Evolutionary conservation across 495 filamentous ascomycete species (phyloP).

Genomic region (Talaromyces wortmannii): DNA sequence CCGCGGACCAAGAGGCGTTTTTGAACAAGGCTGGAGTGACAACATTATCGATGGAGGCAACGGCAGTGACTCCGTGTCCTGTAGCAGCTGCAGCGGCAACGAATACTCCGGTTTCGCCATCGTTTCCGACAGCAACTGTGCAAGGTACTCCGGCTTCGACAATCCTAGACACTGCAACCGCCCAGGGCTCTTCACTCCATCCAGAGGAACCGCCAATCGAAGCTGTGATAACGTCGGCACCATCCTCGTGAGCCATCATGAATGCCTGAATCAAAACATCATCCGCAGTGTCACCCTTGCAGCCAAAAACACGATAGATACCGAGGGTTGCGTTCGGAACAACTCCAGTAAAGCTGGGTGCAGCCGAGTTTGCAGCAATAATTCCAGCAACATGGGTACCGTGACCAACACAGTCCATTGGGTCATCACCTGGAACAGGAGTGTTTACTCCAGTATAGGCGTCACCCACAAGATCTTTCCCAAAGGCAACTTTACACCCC

Average conservation of each 20-base stretch:
- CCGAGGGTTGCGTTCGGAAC: conserved; percentile 48
- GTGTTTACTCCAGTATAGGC: conserved; percentile 31
- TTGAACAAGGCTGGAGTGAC: conserved; percentile 14
- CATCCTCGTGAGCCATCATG: conserved; percentile 48
- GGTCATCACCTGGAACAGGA: conserved; percentile 17
- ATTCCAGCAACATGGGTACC: conserved; percentile 30
- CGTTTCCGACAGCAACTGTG: conserved; percentile 49
- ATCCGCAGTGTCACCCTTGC: conserved; percentile 34
- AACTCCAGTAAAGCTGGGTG: conserved; percentile 45
- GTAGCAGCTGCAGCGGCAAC: conserved; percentile 47
- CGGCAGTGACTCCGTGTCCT: conserved; percentile 32
- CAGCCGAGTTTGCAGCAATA: conserved; percentile 43
- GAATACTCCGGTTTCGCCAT: conserved; percentile 43
- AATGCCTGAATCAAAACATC: conserved; percentile 51
- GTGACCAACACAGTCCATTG: conserved; percentile 32
- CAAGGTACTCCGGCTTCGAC: conserved; percentile 49
- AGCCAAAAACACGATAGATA: conserved; percentile 50
- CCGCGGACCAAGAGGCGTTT: conserved; percentile 7
- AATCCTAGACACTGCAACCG: conserved; percentile 43
- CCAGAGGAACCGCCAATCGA: conserved; percentile 50
- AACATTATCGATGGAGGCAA: conserved; percentile 42
- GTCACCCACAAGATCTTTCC: conserved; percentile 20
- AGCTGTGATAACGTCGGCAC: conserved; percentile 53
- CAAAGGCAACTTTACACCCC: conserved; percentile 44
- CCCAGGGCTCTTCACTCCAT: conserved; percentile 51